Base-by-base conservation (phyloP, 768 basidiomycete species). In the Agrocybe praecox region DNA sequence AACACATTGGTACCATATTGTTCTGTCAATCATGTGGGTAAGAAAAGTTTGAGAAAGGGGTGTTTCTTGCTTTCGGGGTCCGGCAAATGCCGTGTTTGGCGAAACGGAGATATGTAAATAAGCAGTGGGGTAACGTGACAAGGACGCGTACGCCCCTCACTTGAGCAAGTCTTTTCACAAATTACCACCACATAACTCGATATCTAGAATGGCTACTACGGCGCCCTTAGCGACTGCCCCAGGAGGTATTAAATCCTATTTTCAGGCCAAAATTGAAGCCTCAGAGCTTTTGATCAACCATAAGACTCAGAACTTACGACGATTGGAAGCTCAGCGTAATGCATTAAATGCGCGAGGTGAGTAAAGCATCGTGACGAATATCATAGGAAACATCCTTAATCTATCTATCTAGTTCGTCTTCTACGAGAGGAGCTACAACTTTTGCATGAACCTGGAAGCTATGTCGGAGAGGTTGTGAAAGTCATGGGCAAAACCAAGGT, bases 401-500 rank as follows among this genome's bases (percentile, higher is more conserved):
- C 12, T 14, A 10, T 17, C 0, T n/a, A 15, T 19, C 46, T 47
- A 97, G 96, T 99, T 23, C 81, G 96, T 46, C 73, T 98, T 10
- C 78, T 98, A 32, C 72, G 96, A 40, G 96, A 99, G 71, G 96
- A 96, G 74, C 77, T 98, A 2, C 95, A 95, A 66, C 78, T 96
- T 12, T 78, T 97, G 7, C 94, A 95, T 61, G 96, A 98, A 67
- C 95, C 97, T 0, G 96, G 95, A 23, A 93, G 90, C 69, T 98
- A 98, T 75, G 96, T 99, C 40, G 97, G 97, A 7, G 97, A 98
- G 74, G 87, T 98, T 12, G 89, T 98, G 63, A 98, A 96, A 75
- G 90, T 97, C 6, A 99, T 98, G 97, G 94, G 96, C 53, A 98
- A 98, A 89, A 98, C 88, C 73, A 98, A 97, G 74, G 96, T 98